Evolutionary conservation across 306 rosid genomes (phyloP).

Genomic region (Cotoneaster glaucophyllus): DNA sequence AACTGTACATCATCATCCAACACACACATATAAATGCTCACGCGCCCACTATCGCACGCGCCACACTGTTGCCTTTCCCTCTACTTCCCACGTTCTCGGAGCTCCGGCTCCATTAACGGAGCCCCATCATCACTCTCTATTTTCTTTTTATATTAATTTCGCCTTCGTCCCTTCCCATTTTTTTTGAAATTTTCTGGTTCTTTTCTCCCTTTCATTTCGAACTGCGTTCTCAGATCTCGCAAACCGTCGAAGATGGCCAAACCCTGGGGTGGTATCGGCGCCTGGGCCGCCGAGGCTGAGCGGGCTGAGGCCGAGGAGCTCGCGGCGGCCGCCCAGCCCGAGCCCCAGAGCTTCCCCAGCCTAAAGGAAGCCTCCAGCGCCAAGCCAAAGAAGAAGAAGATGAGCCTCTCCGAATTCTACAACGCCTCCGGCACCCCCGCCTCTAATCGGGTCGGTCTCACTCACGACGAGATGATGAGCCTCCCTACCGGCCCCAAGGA

Average conservation of each 20-base stretch:
- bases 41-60: slow-evolving; percentile 2
- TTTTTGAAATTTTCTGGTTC: background rate
- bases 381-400: slow-evolving; percentile 78
- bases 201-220: background rate
- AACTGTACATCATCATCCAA: too few relatives aligned
- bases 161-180: background rate
- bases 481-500: slow-evolving; percentile 90
- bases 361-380: slow-evolving; percentile 62
- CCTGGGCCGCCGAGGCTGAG: slow-evolving; percentile 97
- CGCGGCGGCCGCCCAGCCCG: slow-evolving; percentile 29
- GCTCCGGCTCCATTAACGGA: slow-evolving; percentile 80
- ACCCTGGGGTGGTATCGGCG: slow-evolving; percentile 84
- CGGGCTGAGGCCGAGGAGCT: slow-evolving; percentile 83
- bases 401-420: slow-evolving; percentile 33
- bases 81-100: slow-evolving; percentile 45
- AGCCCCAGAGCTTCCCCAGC: slow-evolving; percentile 63
- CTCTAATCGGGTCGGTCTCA: slow-evolving; percentile 29
- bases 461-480: slow-evolving; percentile 68
- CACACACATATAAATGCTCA: background rate
- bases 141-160: background rate
- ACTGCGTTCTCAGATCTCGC: slow-evolving; percentile 36
- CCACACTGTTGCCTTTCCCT: slow-evolving; percentile 19
- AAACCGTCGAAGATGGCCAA: slow-evolving; percentile 50
- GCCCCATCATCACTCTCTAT: slow-evolving; percentile 35
- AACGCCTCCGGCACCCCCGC: slow-evolving; percentile 8